phyloP scores from a whole-genome alignment of 345 rosid species.

The Murraya paniculata region DNA sequence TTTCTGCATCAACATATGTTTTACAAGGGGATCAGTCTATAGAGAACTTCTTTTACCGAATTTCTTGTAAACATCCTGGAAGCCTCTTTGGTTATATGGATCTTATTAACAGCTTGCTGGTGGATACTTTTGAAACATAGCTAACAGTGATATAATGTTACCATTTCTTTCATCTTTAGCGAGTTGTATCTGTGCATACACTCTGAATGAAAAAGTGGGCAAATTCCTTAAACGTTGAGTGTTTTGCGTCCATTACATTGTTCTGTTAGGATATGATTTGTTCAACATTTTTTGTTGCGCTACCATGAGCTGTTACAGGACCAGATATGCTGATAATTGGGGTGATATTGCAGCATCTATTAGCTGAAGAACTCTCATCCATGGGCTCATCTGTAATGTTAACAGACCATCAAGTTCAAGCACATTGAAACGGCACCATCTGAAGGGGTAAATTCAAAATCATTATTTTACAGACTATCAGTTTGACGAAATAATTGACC shows the following conservation, averaged over 20 bases:
- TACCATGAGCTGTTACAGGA: slow-evolving; percentile 5
- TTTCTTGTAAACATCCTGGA: background rate
- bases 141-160: background rate
- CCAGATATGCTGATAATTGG: slow-evolving; percentile 26
- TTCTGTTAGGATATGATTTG: background rate
- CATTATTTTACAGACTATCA: background rate
- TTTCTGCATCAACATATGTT: background rate
- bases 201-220: slow-evolving; percentile 5
- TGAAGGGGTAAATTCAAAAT: slow-evolving; percentile 68
- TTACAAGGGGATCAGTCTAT: background rate
- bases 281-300: background rate
- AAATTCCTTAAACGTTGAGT: slow-evolving; percentile 19
- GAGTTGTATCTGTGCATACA: background rate
- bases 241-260: background rate
- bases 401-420: slow-evolving; percentile 98
- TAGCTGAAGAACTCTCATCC: slow-evolving; percentile 81
- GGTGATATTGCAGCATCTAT: slow-evolving; percentile 72
- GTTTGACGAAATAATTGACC: background rate
- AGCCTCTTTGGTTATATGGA: background rate
- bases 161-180: background rate
- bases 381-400: slow-evolving; percentile 95
- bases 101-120: background rate
- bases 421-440: slow-evolving; percentile 81
- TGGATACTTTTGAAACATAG: background rate
- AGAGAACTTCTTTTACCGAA: background rate